phyloP scores from a whole-genome alignment of 2,329 filamentous ascomycete genomes.

The Orbilia ellipsospora region DNA sequence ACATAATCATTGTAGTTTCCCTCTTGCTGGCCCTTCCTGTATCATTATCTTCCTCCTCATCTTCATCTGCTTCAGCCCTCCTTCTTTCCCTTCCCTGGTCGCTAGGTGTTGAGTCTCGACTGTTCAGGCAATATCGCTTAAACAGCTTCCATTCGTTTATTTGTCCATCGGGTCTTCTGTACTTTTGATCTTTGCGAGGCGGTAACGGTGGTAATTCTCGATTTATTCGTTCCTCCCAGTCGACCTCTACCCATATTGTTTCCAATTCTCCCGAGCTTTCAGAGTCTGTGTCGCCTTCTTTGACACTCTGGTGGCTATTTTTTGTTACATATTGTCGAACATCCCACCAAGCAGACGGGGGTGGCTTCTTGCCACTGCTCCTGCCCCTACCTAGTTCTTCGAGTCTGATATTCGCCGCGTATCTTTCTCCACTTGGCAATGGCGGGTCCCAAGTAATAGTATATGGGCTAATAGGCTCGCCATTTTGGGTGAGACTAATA shows the following conservation, averaged over 20 bases:
- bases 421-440: background rate
- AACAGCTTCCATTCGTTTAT: background rate
- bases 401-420: background rate
- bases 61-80: background rate
- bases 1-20: too few relatives aligned
- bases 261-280: background rate
- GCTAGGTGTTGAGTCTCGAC: conserved; percentile 12
- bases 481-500: background rate
- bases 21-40: too few relatives aligned
- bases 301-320: background rate
- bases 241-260: conserved; percentile 6
- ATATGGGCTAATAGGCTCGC: background rate
- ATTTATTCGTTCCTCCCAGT: conserved; percentile 10
- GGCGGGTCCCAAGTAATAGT: background rate
- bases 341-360: background rate
- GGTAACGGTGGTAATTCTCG: conserved; percentile 14
- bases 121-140: background rate
- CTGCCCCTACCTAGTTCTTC: background rate
- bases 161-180: background rate
- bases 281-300: background rate
- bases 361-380: background rate
- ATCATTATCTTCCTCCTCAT: background rate
- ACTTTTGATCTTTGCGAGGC: conserved; percentile 17
- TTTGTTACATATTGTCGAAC: conserved; percentile 3
- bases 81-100: background rate